Base-by-base conservation (phyloP, 1,284 basidiomycete genomes). In the Caloboletus inedulis region DNA sequence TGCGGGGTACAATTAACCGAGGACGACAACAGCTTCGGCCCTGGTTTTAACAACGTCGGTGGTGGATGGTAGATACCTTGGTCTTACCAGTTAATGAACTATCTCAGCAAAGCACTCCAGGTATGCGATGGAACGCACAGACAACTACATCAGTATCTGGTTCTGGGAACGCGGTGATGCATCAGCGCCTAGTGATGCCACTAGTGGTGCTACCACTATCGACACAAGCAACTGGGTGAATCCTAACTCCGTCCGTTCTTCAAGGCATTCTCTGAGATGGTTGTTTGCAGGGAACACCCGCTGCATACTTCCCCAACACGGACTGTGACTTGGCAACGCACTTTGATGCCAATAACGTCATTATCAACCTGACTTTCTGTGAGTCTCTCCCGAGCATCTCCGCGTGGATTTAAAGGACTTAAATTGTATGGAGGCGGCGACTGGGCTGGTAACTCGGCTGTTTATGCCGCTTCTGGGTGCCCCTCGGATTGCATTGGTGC, bases 1-100 rank as follows among this genome's bases (percentile, higher is more conserved):
- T 82, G 81, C 54, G 76, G 74, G 8, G 74, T 79, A 42, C 53
- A 64, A 29, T 66, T 71, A 39, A 69, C 66, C 8, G 62, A 71
- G 27, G 57, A 63, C 21, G 7, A 59, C n/a, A 70, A 70, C 33
- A 72, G 65, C 43, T 76, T 68, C 45, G 78, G 77, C 1, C 68
- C 72, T 3, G 40, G 56, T 7, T 76, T 77, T 62, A 80, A 79
- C 61, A 56, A 50, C 25, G 58, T 62, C 30, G 70, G 71, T 36
- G 78, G 77, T 21, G 74, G 74, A 47, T 76, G 71, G 73, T 74
- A 16, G 14, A 49, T 47, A 1, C 16, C 34, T 21, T 16, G 2
- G n/a, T 35, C n/a, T 31, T 13, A 7, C 7, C 7, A 30, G 13
- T 33, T 14, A 16, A 27, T 27, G 21, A 4, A 16, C 13, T 7